phyloP scores from a whole-genome alignment of 352 stramenopile species.

The Phytopythium delawarense region DNA sequence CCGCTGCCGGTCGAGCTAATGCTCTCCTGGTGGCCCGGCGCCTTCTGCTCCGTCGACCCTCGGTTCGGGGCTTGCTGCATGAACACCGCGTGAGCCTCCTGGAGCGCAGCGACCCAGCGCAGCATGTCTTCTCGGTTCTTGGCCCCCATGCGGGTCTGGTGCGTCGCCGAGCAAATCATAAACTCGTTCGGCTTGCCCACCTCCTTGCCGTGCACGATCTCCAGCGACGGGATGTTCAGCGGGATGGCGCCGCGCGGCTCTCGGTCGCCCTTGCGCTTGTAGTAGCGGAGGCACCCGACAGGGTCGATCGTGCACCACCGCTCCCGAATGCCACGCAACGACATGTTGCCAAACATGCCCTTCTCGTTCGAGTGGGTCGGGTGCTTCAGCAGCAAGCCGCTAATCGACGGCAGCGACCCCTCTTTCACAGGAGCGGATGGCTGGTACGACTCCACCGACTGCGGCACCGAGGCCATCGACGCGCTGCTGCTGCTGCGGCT shows the following conservation, averaged over 20 bases:
- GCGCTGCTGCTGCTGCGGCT: constrained; percentile 51
- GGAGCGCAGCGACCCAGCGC: constrained; percentile 58
- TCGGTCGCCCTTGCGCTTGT: constrained; percentile 77
- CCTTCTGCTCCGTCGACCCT: constrained; percentile 23
- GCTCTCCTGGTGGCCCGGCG: constrained; percentile 7
- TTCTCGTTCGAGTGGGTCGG: constrained; percentile 78
- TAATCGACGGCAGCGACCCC: constrained; percentile 34
- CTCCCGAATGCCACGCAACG: constrained; percentile 62
- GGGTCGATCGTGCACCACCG: constrained; percentile 72
- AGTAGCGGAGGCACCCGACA: constrained; percentile 63
- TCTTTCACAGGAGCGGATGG: constrained; percentile 11
- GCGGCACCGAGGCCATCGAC: constrained; percentile 43
- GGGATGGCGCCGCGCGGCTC: constrained; percentile 65
- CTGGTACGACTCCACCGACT: constrained; percentile 52
- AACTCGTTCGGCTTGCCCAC: constrained; percentile 74
- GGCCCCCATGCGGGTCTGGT: constrained; percentile 69
- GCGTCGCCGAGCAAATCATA: constrained; percentile 66
- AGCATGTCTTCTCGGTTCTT: constrained; percentile 74
- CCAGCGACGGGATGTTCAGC: constrained; percentile 56
- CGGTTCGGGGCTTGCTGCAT: constrained; percentile 25
- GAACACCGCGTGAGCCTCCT: constrained; percentile 47
- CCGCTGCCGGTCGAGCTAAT: constrained; percentile 19
- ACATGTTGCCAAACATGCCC: constrained; percentile 76
- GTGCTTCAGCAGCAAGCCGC: constrained; percentile 67
- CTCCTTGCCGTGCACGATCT: constrained; percentile 66